Percentiles rank a stretch among this genome's conserved stretches.
Evolutionary conservation across 352 stramenopile species (phyloP).

Genomic region (Pythium coloratum): DNA sequence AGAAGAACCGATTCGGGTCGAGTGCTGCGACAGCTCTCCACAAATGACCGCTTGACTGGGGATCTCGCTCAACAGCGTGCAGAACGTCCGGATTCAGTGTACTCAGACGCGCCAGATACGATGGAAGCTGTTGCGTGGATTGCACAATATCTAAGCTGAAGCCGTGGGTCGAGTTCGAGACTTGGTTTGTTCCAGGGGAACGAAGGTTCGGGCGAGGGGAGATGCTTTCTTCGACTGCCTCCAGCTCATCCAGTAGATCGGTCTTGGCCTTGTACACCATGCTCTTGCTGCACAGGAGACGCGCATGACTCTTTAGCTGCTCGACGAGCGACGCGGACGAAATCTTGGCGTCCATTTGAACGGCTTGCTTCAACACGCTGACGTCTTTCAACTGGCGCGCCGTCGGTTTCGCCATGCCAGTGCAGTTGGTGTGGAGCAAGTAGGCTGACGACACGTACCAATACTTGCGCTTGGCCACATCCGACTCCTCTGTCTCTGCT

Average conservation of each 20-base stretch:
- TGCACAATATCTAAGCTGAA: slow-evolving; percentile 13
- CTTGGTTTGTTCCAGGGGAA: slow-evolving; percentile 15
- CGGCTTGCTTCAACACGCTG: slow-evolving; percentile 38
- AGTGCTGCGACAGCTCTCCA: slow-evolving; percentile 40
- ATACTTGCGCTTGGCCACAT: slow-evolving; percentile 12
- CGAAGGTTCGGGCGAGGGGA: background rate
- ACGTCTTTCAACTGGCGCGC: slow-evolving; percentile 44
- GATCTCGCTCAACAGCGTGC: slow-evolving; percentile 32
- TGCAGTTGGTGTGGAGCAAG: slow-evolving; percentile 40
- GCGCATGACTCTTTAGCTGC: slow-evolving; percentile 31
- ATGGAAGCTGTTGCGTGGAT: slow-evolving; percentile 39
- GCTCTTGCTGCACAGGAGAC: slow-evolving; percentile 48
- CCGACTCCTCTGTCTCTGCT: background rate
- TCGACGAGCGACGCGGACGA: slow-evolving; percentile 42
- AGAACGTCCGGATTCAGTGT: slow-evolving; percentile 39
- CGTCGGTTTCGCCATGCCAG: slow-evolving; percentile 43
- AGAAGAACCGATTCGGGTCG: slow-evolving; percentile 42
- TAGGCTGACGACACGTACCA: slow-evolving; percentile 61
- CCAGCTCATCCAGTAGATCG: slow-evolving; percentile 43
- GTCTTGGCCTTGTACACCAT: slow-evolving; percentile 63
- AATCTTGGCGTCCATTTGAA: slow-evolving; percentile 41
- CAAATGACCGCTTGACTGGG: slow-evolving; percentile 25
- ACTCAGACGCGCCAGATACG: slow-evolving; percentile 41
- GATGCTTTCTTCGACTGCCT: slow-evolving; percentile 2
- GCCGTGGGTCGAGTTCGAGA: background rate